Evolutionary conservation across 225 moss, liverwort and hornwort species (phyloP).

Genomic region (Bryum argenteum): DNA sequence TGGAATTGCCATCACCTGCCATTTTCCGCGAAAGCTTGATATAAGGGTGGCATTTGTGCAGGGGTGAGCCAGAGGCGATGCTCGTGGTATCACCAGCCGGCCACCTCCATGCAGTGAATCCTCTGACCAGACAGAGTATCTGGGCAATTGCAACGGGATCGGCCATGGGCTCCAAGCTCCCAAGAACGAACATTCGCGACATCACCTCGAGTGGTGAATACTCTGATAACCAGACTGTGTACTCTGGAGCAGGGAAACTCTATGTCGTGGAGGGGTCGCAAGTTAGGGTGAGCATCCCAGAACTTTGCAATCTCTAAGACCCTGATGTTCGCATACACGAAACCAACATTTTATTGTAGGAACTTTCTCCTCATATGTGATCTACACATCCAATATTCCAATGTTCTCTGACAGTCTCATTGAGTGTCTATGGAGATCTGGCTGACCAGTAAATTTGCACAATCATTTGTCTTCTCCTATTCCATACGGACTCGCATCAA

Average conservation of each 20-base stretch:
- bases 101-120: conserved; percentile 53
- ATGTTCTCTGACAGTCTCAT: too few relatives aligned
- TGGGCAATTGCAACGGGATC: too few relatives aligned
- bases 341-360: too few relatives aligned
- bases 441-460: background rate
- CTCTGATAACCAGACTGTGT: conserved; percentile 40
- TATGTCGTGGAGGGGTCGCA: conserved; percentile 38
- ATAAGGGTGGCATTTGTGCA: background rate
- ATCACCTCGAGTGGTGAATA: background rate
- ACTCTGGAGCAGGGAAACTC: conserved; percentile 45
- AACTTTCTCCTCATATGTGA: too few relatives aligned
- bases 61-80: conserved; percentile 40
- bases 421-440: too few relatives aligned
- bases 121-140: conserved; percentile 12
- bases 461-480: background rate
- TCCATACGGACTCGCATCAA: background rate
- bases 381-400: too few relatives aligned
- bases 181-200: conserved; percentile 27
- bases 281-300: conserved; percentile 20
- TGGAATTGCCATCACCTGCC: too few relatives aligned
- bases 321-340: too few relatives aligned
- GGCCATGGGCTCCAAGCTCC: too few relatives aligned
- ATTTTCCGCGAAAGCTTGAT: too few relatives aligned
- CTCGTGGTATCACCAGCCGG: conserved; percentile 55
- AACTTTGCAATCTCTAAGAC: too few relatives aligned